phyloP scores from a whole-genome alignment of 331 rosid species.

The Quercus lobata region DNA sequence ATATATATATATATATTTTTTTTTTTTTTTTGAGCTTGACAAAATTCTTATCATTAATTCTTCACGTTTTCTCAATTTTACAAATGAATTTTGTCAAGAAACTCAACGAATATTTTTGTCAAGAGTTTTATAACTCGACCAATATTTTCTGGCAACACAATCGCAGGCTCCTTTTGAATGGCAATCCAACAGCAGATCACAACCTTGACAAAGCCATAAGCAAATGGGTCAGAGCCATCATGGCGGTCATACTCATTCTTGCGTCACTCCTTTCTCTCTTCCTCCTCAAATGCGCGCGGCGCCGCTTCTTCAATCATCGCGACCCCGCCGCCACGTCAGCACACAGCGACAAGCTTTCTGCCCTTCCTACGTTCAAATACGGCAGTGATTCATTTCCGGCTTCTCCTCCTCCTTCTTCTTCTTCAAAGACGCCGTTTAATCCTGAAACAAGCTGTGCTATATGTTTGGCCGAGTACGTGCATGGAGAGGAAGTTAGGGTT shows the following conservation, averaged over 20 bases:
- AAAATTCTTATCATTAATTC: no score
- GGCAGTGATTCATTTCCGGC: neutral
- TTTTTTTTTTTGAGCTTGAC: no score
- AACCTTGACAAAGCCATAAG: neutral
- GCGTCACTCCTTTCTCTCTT: neutral
- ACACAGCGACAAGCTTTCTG: neutral
- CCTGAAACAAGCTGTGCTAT: neutral
- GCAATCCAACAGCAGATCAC: neutral
- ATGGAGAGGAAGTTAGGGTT: slow-evolving; percentile 4
- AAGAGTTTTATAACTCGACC: no score
- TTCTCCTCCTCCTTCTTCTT: neutral
- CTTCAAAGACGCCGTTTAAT: neutral
- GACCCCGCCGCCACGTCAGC: neutral
- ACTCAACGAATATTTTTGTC: no score
- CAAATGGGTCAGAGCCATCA: neutral
- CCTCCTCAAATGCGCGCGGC: neutral
- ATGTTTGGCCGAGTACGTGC: neutral
- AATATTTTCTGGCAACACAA: neutral
- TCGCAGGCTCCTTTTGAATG: neutral
- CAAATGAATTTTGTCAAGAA: no score
- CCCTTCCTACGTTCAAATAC: neutral
- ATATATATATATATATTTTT: no score
- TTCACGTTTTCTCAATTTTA: no score
- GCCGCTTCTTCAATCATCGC: neutral
- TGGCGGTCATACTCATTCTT: neutral